phyloP scores from a whole-genome alignment of 23 red algal species.

The Porphyridium purpureum region DNA sequence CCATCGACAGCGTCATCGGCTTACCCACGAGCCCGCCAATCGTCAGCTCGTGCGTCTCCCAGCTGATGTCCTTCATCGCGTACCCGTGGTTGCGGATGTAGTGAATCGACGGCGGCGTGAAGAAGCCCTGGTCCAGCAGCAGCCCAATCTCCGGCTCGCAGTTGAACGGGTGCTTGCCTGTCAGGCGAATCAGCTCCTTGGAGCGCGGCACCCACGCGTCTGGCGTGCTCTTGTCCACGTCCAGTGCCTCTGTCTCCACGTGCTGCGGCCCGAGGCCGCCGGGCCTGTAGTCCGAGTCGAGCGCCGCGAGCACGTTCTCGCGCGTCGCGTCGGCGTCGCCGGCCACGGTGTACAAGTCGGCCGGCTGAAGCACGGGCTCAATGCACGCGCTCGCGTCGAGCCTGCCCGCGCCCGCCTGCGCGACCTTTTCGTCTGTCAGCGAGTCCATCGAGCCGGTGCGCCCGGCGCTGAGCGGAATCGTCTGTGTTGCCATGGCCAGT shows the following conservation, averaged over 20 bases:
- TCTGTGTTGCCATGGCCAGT: too few species aligned
- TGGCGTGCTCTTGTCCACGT: conserved; percentile 34
- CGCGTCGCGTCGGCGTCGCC: neutral
- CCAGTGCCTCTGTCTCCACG: conserved; percentile 18
- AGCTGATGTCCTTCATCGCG: conserved; percentile 16
- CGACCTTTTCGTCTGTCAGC: too few species aligned
- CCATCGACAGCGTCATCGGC: conserved; percentile 24
- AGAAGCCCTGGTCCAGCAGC: conserved; percentile 46
- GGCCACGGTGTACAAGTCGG: neutral
- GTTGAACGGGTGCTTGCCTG: conserved; percentile 89
- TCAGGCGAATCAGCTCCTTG: conserved; percentile 48
- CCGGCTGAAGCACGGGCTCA: too few species aligned
- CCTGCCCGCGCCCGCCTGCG: too few species aligned
- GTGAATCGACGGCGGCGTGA: conserved; percentile 61
- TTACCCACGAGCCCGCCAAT: conserved; percentile 40
- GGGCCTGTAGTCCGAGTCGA: neutral
- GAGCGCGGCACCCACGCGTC: conserved; percentile 78
- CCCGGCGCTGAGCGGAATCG: too few species aligned
- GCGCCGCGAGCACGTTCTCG: neutral
- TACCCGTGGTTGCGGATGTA: conserved; percentile 84
- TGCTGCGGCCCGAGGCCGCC: conserved; percentile 8
- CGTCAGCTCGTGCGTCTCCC: conserved; percentile 30
- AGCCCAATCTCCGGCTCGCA: conserved; percentile 50
- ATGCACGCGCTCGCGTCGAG: too few species aligned
- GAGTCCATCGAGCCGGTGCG: too few species aligned